Evolutionary conservation across 306 rosid genomes (phyloP).

Genomic region (Comarum palustre): DNA sequence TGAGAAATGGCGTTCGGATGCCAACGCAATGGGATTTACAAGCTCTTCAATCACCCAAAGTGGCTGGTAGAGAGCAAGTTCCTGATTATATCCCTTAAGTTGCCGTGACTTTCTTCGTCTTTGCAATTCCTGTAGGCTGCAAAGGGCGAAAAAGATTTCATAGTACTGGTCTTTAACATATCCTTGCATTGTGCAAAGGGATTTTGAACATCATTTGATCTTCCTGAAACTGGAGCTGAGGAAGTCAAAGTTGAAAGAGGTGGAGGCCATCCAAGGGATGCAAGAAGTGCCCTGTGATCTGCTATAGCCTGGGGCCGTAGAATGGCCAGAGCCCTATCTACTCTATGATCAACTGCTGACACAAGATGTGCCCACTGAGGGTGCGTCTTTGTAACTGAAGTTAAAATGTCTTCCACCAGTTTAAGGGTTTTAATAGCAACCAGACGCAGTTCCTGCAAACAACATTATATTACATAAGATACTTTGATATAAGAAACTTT

Average conservation of each 20-base stretch:
- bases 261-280: conserved; percentile 93
- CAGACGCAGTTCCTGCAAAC: conserved; percentile 55
- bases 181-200: conserved; percentile 80
- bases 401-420: conserved; percentile 54
- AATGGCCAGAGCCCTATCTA: conserved; percentile 84
- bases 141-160: conserved; percentile 69
- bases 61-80: conserved; percentile 65
- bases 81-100: conserved; percentile 55
- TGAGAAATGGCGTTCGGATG: conserved; percentile 79
- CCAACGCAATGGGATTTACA: conserved; percentile 79
- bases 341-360: conserved; percentile 87
- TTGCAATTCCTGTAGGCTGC: conserved; percentile 81
- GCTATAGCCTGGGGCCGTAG: conserved; percentile 91
- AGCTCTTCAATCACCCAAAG: conserved; percentile 98
- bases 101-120: conserved; percentile 81
- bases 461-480: not conserved
- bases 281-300: conserved; percentile 75
- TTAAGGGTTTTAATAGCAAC: conserved; percentile 66
- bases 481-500: not conserved
- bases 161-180: conserved; percentile 75
- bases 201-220: conserved; percentile 44
- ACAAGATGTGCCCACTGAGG: conserved; percentile 83
- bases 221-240: conserved; percentile 39
- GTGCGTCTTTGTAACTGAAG: conserved; percentile 54
- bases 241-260: conserved; percentile 57